phyloP scores from a whole-genome alignment of 768 basidiomycete genomes.

The Cystoderma amianthinum region DNA sequence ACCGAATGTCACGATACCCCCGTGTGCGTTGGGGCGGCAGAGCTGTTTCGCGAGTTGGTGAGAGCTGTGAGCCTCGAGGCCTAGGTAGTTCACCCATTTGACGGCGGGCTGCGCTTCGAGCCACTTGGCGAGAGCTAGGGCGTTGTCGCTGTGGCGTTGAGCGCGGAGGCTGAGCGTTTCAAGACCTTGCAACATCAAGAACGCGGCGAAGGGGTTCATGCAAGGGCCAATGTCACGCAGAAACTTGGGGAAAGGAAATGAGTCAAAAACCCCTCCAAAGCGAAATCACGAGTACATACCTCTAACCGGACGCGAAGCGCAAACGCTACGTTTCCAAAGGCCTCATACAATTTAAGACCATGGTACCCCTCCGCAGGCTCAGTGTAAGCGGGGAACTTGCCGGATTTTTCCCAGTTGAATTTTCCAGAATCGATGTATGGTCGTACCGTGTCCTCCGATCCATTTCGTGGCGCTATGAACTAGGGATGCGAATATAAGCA shows the following conservation, averaged over 20 bases:
- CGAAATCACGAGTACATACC: slow-evolving; percentile 10
- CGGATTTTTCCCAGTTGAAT: slow-evolving; percentile 66
- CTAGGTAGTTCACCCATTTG: slow-evolving; percentile 75
- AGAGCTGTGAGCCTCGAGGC: slow-evolving; percentile 54
- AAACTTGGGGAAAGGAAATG: slow-evolving; percentile 20
- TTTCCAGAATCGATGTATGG: slow-evolving; percentile 72
- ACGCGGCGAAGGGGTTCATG: slow-evolving; percentile 67
- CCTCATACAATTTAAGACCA: slow-evolving; percentile 58
- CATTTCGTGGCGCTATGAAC: slow-evolving; percentile 81
- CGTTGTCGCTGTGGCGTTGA: slow-evolving; percentile 67
- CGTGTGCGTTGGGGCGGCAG: slow-evolving; percentile 47
- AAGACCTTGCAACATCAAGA: slow-evolving; percentile 71
- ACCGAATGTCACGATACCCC: slow-evolving; percentile 77
- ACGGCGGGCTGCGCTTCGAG: slow-evolving; percentile 61
- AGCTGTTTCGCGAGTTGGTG: slow-evolving; percentile 51
- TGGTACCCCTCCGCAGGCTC: slow-evolving; percentile 73
- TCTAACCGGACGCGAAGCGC: slow-evolving; percentile 58
- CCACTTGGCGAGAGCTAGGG: slow-evolving; percentile 61
- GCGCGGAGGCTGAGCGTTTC: slow-evolving; percentile 71
- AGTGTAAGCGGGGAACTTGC: slow-evolving; percentile 70
- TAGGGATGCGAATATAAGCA: slow-evolving; percentile 10
- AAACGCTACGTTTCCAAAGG: slow-evolving; percentile 59
- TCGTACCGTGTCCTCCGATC: slow-evolving; percentile 79
- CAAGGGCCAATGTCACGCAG: slow-evolving; percentile 63
- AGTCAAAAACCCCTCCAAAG: slow-evolving; percentile 4